Base-by-base conservation (phyloP, 768 basidiomycete species). In the Russula dissimulans region DNA sequence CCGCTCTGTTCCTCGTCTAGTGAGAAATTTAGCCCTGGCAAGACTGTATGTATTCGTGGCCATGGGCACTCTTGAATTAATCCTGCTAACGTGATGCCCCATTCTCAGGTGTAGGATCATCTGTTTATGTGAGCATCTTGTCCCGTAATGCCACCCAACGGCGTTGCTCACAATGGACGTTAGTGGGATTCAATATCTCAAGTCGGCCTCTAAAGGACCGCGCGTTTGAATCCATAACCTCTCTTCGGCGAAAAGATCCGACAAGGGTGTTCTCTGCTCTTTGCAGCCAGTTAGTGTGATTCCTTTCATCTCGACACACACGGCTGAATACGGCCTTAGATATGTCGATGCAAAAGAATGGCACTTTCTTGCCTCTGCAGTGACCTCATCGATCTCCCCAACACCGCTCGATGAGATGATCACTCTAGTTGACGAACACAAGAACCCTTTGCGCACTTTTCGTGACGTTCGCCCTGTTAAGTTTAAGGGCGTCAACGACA, bases 381-480 rank as follows among this genome's bases (percentile, higher is more conserved):
- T 56, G 7, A 46, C 62, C 6, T 42, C 54, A 17, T 64, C 62
- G 2, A 52, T 64, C 43, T 11, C 49, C n/a, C 14, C 43, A 43
- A 53, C 62, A 6, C 44, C 49, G 4, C 48, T 64, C 5, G 62
- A 64, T 22, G 60, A 62, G 45, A 64, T 64, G 55, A 32, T 64
- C n/a, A 32, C 15, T 17, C 50, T 64, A 12, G 15, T 42, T 12
- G 26, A 61, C 7, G 60, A 45, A 49, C 47, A 7, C 14, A 48
- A n/a, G 38, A 15, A 3, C 1, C 2, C 43, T 3, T 22, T 3
- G 5, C n/a, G 3, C 10, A 14, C 6, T 26, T 46, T 55, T 26
- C 38, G 47, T 32, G 54, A 54, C 1, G 49, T 53, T 7, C 45
- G 50, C 26, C 32, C 29, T 2, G 34, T 65, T 12, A 59, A 38